These are phyloP conservation scores for Globisporangium lucens DNA, from an alignment of 352 stramenopile genomes.

Conservation along the genomic window DNA sequence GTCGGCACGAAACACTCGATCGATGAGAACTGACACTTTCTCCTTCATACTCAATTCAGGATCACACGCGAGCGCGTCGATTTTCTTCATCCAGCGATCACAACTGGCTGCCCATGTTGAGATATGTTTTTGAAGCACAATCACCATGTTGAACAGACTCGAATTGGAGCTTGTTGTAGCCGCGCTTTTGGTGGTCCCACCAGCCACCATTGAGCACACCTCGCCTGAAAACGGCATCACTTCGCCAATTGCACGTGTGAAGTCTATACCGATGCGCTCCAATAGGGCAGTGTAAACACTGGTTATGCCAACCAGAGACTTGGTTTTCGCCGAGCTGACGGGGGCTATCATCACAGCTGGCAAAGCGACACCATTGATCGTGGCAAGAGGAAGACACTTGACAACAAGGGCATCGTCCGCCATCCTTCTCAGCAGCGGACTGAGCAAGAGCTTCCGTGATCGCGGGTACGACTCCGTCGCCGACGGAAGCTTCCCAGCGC, in stretches of 20 bases:
- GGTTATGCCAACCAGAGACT: slow-evolving; percentile 2
- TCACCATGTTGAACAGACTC: slow-evolving; percentile 23
- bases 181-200: background rate
- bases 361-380: background rate
- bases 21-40: slow-evolving; percentile 25
- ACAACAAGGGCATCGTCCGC: slow-evolving; percentile 56
- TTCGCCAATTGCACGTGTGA: slow-evolving; percentile 10
- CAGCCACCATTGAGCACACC: too few relatives aligned
- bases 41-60: slow-evolving; percentile 14
- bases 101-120: slow-evolving; percentile 46
- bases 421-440: slow-evolving; percentile 59
- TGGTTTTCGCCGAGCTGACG: background rate
- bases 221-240: background rate
- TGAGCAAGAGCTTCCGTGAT: slow-evolving; percentile 42
- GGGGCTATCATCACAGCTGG: background rate
- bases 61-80: slow-evolving; percentile 1
- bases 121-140: slow-evolving; percentile 69
- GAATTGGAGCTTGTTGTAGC: background rate
- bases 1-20: slow-evolving; percentile 38
- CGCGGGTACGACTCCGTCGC: slow-evolving; percentile 19
- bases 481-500: background rate
- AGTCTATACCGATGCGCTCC: slow-evolving; percentile 9
- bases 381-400: slow-evolving; percentile 30
- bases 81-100: slow-evolving; percentile 22
- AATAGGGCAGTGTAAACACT: slow-evolving; percentile 15